Evolutionary conservation across 805 yeast genomes (phyloP), one percentile per base, ranked within the genome.

Genomic region (Yamadazyma takamatsuzukensis): DNA sequence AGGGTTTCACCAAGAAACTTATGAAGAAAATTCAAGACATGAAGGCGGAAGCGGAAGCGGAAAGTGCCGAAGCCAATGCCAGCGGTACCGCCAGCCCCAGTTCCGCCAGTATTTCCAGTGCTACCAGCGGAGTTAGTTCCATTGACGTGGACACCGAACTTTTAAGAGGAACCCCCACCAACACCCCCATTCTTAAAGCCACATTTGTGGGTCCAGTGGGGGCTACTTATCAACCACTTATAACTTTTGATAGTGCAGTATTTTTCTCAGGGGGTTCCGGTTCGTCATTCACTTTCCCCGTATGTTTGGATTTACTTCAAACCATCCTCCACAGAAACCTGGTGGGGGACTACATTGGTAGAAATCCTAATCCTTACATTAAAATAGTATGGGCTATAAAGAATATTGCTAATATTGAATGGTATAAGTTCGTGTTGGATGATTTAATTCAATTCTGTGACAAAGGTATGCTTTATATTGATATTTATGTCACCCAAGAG

Each of bases 201-300:
- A 32, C 53, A 4, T 51, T 71, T 25, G 56, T 56, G 19, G 78
- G 78, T 0, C 78, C 78, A 0, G 64, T 56, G 38, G 76, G 76
- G 0, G 72, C 65, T 2, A 47, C 51, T 14, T 53, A 54, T 25
- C 72, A 70, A 33, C 63, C 70, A 4, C 51, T 70, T 19, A 44
- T 55, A 8, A 52, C 61, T 6, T 73, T 72, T 41, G 74, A 71
- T 29, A 37, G 64, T 6, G 54, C 53, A 7, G 29, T 63, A 4
- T 61, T 70, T 22, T 36, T 71, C 11, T 56, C 57, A 8, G 64
- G 68, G 4, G 78, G 77, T 1, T 56, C 70, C 2, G 78, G 78
- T 2, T 66, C 64, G 5, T 59, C 76, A 1, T 70, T 65, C 45
- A 54, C 61, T 1, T 56, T 71, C 30, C 76, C 77, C 2, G 59